Conservation (phyloP, 345 rosid genomes). For the Pugionium dolabratum region DNA sequence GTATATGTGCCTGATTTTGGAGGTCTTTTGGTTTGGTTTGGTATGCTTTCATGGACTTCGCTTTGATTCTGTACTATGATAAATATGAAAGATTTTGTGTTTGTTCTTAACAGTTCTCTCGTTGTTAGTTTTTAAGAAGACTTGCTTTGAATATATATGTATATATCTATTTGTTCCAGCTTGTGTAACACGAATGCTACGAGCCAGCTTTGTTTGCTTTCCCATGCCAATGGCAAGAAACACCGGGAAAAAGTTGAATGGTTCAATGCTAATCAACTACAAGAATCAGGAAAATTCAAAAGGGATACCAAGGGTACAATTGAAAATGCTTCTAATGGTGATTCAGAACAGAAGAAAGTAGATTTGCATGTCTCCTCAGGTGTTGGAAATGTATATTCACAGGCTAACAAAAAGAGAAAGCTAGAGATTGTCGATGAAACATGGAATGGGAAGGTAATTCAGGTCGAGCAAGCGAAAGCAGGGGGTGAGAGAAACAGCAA, state of each 20-base stretch:
- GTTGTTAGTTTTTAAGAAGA: not conserved
- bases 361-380: slow-evolving; percentile 34
- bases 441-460: slow-evolving; percentile 29
- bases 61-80: not conserved
- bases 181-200: slow-evolving; percentile 83
- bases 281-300: slow-evolving; percentile 41
- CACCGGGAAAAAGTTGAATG: slow-evolving; percentile 77
- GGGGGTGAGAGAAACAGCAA: not conserved
- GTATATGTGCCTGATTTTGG: no score
- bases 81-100: not conserved
- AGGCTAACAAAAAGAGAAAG: slow-evolving; percentile 54
- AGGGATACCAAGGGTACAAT: slow-evolving; percentile 20
- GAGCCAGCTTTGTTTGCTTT: slow-evolving; percentile 75
- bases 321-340: slow-evolving; percentile 42
- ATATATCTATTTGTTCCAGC: no score
- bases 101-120: not conserved
- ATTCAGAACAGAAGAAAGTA: slow-evolving; percentile 39
- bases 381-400: slow-evolving; percentile 41
- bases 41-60: not conserved
- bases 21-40: not conserved
- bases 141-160: not conserved
- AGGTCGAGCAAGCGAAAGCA: slow-evolving; percentile 35
- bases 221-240: slow-evolving; percentile 96
- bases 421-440: slow-evolving; percentile 36
- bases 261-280: slow-evolving; percentile 55